A percentile compares a stretch with the other conserved stretches of the same genome.
phyloP scores from a whole-genome alignment of 1,284 basidiomycete species.

The Thecaphora thlaspeos region DNA sequence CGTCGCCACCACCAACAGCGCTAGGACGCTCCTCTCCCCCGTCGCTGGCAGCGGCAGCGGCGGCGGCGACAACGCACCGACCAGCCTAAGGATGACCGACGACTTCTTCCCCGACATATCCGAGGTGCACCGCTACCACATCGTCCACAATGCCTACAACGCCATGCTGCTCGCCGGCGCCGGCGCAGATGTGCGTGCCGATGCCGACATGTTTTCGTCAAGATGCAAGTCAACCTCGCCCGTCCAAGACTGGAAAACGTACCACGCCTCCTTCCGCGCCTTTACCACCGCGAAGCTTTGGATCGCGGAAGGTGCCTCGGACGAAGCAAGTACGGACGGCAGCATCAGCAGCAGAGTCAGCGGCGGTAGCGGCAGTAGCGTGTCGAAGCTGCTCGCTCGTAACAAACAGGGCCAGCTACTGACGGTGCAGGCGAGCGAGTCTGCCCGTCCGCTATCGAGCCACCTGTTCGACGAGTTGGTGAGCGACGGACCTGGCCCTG shows the following conservation, averaged over 20 bases:
- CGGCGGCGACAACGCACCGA: background rate
- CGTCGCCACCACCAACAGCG: slow-evolving; percentile 17
- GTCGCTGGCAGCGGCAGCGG: background rate
- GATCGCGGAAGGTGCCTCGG: slow-evolving; percentile 11
- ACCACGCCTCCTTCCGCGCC: slow-evolving; percentile 45
- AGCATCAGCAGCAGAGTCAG: background rate
- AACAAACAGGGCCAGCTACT: background rate
- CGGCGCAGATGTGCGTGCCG: slow-evolving; percentile 14
- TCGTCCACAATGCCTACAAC: slow-evolving; percentile 40
- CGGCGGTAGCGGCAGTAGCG: slow-evolving; percentile 8
- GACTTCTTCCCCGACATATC: slow-evolving; percentile 51
- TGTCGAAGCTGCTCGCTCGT: slow-evolving; percentile 3
- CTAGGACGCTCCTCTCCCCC: slow-evolving; percentile 11
- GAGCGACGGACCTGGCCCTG: slow-evolving; percentile 8
- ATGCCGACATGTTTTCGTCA: slow-evolving; percentile 53
- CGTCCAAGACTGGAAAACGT: slow-evolving; percentile 17
- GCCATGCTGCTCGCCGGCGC: slow-evolving; percentile 25
- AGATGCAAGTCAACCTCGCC: slow-evolving; percentile 9
- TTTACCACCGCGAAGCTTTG: slow-evolving; percentile 36
- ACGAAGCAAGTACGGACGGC: slow-evolving; percentile 8
- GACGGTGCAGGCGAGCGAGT: slow-evolving; percentile 7
- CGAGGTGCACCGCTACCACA: slow-evolving; percentile 51
- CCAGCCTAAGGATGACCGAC: slow-evolving; percentile 18
- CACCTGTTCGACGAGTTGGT: slow-evolving; percentile 15
- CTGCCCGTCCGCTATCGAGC: slow-evolving; percentile 1